These are phyloP conservation scores for Phyllosticta paracitricarpa DNA, from an alignment of 2,329 filamentous ascomycete species.

Conservation along the genomic window DNA sequence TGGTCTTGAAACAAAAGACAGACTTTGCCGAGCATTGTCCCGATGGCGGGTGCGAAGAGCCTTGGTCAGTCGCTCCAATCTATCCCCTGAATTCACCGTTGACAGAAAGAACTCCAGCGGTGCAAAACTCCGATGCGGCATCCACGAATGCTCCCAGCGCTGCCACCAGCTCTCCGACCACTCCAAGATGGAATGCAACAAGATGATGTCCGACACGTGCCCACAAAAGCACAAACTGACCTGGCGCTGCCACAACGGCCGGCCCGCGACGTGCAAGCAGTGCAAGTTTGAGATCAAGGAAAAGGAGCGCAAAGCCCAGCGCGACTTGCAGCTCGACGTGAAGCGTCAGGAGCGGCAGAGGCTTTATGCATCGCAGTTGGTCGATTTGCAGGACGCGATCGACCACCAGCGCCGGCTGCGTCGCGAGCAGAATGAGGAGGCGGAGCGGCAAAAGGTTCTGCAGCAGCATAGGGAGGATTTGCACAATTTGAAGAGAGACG, in stretches of 20 bases:
- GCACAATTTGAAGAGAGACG: constrained; percentile 23
- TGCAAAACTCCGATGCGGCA: constrained; percentile 42
- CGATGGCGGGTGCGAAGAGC: constrained; percentile 57
- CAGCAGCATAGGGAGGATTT: constrained; percentile 41
- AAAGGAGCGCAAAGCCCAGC: constrained; percentile 32
- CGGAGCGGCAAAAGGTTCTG: constrained; percentile 35
- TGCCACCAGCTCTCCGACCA: constrained; percentile 57
- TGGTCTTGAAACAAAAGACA: constrained; percentile 37
- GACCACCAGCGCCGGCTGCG: constrained; percentile 36
- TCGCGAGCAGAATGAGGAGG: constrained; percentile 36
- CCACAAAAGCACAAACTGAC: constrained; percentile 40
- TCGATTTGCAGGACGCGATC: constrained; percentile 45
- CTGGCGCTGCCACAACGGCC: constrained; percentile 36
- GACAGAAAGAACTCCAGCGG: constrained; percentile 29
- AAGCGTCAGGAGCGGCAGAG: constrained; percentile 36
- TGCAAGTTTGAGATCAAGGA: constrained; percentile 45
- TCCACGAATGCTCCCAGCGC: constrained; percentile 48
- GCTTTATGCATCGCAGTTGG: constrained; percentile 37
- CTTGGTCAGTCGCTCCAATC: constrained; percentile 42
- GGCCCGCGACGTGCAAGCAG: constrained; percentile 33
- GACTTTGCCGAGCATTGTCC: constrained; percentile 56
- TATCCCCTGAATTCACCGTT: neutral
- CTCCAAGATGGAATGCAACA: constrained; percentile 40
- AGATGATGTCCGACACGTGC: constrained; percentile 40
- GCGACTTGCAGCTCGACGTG: constrained; percentile 43